phyloP scores from a whole-genome alignment of 106 monocot species.

The Dendrobium officinale region DNA sequence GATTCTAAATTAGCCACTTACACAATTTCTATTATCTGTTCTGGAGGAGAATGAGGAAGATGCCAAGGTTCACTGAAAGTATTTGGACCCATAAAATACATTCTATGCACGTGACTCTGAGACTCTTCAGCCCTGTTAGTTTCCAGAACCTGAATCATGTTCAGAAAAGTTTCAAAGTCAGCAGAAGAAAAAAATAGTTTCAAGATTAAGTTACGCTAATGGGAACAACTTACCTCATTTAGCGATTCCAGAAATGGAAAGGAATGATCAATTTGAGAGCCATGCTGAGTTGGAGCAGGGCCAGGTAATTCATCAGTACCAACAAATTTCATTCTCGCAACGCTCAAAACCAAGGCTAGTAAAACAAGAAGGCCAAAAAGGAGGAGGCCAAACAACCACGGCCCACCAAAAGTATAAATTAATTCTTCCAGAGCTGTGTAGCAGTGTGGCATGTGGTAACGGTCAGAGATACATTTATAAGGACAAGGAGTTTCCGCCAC shows the following conservation, averaged over 20 bases:
- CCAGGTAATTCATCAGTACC: slow-evolving; percentile 89
- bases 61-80: slow-evolving; percentile 99
- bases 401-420: slow-evolving; percentile 96
- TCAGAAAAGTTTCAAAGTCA: background rate
- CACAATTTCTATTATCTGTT: slow-evolving; percentile 86
- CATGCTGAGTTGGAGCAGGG: slow-evolving; percentile 88
- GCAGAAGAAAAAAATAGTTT: background rate
- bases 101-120: slow-evolving; percentile 84
- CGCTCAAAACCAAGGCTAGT: slow-evolving; percentile 83
- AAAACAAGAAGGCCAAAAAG: slow-evolving; percentile 78
- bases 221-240: slow-evolving; percentile 60
- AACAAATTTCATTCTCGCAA: slow-evolving; percentile 98
- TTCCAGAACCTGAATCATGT: slow-evolving; percentile 66
- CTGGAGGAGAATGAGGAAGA: slow-evolving; percentile 91
- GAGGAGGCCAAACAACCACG: slow-evolving; percentile 95
- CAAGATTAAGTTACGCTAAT: background rate
- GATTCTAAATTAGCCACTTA: slow-evolving; percentile 27
- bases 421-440: slow-evolving; percentile 97
- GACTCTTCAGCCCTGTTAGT: slow-evolving; percentile 95
- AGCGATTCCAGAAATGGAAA: slow-evolving; percentile 93
- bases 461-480: slow-evolving; percentile 78
- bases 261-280: slow-evolving; percentile 94
- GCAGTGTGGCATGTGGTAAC: slow-evolving; percentile 98
- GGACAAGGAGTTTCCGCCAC: slow-evolving; percentile 80
- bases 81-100: slow-evolving; percentile 96